phyloP scores from a whole-genome alignment of 495 filamentous ascomycete species.

The Aspergillus haitiensis region DNA sequence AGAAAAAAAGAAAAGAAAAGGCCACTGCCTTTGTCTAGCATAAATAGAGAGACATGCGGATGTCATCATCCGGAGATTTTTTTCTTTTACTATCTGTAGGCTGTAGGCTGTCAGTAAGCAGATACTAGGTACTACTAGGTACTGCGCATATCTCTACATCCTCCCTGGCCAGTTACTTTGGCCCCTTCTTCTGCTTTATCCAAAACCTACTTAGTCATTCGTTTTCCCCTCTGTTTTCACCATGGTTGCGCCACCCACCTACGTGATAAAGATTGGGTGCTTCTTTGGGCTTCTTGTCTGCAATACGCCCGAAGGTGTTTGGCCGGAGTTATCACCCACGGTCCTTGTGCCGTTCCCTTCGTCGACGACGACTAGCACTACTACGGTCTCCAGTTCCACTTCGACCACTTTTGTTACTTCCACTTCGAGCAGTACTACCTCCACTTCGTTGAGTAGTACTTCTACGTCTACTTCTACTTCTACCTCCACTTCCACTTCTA shows the following conservation, averaged over 20 bases:
- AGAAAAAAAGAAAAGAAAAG: background rate
- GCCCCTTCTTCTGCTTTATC: background rate
- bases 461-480: slow-evolving; percentile 15
- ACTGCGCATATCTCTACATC: too few species aligned
- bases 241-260: slow-evolving; percentile 27
- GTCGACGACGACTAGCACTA: slow-evolving; percentile 9
- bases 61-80: slow-evolving; percentile 10
- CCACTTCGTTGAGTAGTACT: slow-evolving; percentile 19
- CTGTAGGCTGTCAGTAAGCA: too few species aligned
- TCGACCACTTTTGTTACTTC: background rate
- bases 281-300: slow-evolving; percentile 44
- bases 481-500: slow-evolving; percentile 18
- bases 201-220: slow-evolving; percentile 19
- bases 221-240: slow-evolving; percentile 25
- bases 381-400: background rate
- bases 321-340: slow-evolving; percentile 27
- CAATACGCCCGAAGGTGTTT: slow-evolving; percentile 39
- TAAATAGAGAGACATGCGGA: slow-evolving; percentile 17
- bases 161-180: background rate
- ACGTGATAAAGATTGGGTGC: slow-evolving; percentile 32
- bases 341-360: slow-evolving; percentile 29
- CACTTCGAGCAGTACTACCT: slow-evolving; percentile 18
- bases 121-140: too few species aligned
- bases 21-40: slow-evolving; percentile 1
- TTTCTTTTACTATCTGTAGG: background rate